A percentile compares a stretch with the other conserved stretches of the same genome.
Evolutionary conservation across 2,329 filamentous ascomycete genomes (phyloP).

Genomic region (Monosporascus sp.): DNA sequence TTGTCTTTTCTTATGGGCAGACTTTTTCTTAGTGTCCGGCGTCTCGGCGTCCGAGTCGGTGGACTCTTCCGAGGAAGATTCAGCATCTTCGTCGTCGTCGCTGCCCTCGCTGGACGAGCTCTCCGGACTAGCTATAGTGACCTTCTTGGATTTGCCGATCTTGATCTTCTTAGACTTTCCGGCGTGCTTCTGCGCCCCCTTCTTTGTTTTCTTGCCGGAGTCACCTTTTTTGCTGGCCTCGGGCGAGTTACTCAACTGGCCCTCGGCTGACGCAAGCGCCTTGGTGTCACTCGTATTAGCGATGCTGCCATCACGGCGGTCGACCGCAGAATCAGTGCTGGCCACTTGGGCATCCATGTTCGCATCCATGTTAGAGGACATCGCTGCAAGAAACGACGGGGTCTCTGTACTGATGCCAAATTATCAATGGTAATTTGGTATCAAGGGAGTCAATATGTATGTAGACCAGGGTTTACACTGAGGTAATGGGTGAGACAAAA

Average conservation of each 20-base stretch:
- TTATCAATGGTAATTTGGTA: not conserved
- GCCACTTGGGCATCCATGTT: conserved; percentile 16
- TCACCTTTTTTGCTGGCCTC: conserved; percentile 19
- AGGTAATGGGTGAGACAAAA: not conserved
- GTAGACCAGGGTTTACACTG: not conserved
- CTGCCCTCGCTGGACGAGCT: conserved; percentile 5
- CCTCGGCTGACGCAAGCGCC: conserved; percentile 16
- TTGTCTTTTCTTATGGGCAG: not conserved
- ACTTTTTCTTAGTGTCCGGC: not conserved
- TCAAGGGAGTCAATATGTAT: not conserved
- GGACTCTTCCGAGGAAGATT: conserved; percentile 10
- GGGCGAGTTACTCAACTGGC: conserved; percentile 6
- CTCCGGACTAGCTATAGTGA: conserved; percentile 2
- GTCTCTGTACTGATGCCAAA: not conserved
- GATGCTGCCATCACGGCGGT: conserved; percentile 15
- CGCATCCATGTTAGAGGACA: conserved; percentile 10
- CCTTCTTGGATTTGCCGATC: conserved; percentile 14
- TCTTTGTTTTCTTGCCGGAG: conserved; percentile 22
- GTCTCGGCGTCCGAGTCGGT: not conserved
- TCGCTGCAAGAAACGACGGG: not conserved
- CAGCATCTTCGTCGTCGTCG: conserved; percentile 10
- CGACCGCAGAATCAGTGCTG: conserved; percentile 9
- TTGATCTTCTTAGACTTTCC: conserved; percentile 9
- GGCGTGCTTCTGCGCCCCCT: conserved; percentile 7
- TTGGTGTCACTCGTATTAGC: conserved; percentile 11